Base-by-base conservation (phyloP, 1,284 basidiomycete genomes). In the Trichosporon inkin region DNA sequence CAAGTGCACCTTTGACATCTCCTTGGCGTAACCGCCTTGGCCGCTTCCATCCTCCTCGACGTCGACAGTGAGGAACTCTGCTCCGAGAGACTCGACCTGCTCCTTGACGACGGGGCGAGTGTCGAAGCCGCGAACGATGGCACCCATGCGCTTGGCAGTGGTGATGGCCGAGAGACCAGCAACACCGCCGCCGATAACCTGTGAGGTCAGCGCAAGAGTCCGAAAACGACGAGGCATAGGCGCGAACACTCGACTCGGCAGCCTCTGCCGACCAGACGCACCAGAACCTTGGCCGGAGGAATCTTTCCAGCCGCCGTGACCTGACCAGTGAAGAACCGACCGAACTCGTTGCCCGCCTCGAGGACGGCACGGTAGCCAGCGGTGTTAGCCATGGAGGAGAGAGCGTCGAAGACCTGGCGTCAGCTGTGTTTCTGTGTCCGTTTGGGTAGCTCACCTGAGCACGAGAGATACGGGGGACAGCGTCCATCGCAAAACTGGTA, bases 341-440 rank as follows among this genome's bases (percentile, higher is more conserved):
- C 89, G 68, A 92, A 92, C 70, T 88, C 84, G 75, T 90, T 90
- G 20, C 88, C 87, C 36, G 89, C 90, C 76, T 92, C 90, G 68
- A 92, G 77, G 44, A 92, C 88, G 38, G 89, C 89, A 71, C 91
- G 89, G 76, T 92, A 92, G 8, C 89, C 89, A 14, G 88, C 84
- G 52, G 90, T 91, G 70, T 91, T 92, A 14, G 88, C 86, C 89
- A 92, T 92, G n/a, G 88, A 90, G 70, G 88, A 90, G 60, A 92
- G 78, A 39, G 87, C 89, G 76, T 92, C 89, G 67, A 90, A 91
- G 22, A 88, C 86, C 74, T 92, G 89, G 13, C 22, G 41, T 47
- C 22, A 47, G 41, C 41, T 47, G 16, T n/a, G n/a, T n/a, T n/a
- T n/a, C 13, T 5, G 41, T 16, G 7, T 7, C 13, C 20, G 11